Evolutionary conservation across 2,329 filamentous ascomycete species (phyloP).

Genomic region (Ascocoryne sarcoides): DNA sequence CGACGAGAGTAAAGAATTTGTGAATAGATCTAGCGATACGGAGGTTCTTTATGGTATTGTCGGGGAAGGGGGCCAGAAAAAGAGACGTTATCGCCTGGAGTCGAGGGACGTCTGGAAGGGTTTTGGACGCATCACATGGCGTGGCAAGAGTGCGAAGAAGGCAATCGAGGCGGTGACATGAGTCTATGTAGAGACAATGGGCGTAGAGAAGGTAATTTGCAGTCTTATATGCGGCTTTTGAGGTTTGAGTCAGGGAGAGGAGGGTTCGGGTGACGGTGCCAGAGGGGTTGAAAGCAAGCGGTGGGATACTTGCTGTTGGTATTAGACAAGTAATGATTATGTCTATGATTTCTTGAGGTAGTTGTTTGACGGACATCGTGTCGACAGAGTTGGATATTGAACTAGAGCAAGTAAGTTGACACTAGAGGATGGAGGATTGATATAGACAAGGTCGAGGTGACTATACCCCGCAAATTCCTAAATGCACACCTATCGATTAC

Average conservation of each 20-base stretch:
- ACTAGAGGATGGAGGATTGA: too few species aligned
- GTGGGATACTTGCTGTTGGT: not conserved
- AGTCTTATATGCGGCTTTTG: conserved; percentile 33
- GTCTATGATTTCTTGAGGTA: not conserved
- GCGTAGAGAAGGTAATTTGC: conserved; percentile 36
- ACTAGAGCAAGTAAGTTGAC: too few species aligned
- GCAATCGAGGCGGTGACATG: conserved; percentile 34
- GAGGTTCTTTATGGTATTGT: conserved; percentile 26
- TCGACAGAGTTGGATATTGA: too few species aligned
- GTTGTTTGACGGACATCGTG: too few species aligned
- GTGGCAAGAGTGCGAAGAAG: not conserved
- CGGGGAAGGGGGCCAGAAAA: conserved; percentile 2
- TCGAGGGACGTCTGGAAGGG: not conserved
- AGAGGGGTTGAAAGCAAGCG: conserved; percentile 28
- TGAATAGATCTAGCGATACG: conserved; percentile 33
- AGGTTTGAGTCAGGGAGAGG: conserved; percentile 36
- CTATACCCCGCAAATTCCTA: too few species aligned
- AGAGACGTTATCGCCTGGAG: conserved; percentile 2
- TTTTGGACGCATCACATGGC: not conserved
- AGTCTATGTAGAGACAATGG: conserved; percentile 38
- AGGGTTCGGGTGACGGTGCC: conserved; percentile 36
- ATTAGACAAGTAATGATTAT: not conserved
- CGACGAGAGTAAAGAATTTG: conserved; percentile 35
- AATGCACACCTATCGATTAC: too few species aligned
- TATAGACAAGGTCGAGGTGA: too few species aligned